These are phyloP conservation scores for Fabrea salina DNA, from an alignment of 169 alveolate species.

Conservation along the genomic window DNA sequence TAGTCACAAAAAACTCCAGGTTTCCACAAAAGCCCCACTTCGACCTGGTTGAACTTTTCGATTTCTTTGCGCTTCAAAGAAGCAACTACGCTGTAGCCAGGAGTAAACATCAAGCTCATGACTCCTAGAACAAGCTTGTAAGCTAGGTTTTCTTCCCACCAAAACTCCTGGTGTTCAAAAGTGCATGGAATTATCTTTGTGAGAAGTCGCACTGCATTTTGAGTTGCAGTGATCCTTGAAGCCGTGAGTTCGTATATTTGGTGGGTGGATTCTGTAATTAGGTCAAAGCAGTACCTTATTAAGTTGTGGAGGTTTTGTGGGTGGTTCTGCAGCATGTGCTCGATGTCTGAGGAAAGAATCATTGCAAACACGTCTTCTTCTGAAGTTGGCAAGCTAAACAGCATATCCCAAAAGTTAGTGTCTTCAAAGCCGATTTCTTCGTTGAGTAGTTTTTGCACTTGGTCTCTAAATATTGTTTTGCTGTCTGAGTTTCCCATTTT, in stretches of 20 bases:
- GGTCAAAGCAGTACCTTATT: neutral
- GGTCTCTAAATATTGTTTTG: slow-evolving; percentile 34
- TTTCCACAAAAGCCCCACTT: slow-evolving; percentile 8
- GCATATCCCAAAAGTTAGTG: slow-evolving; percentile 15
- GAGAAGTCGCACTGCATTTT: slow-evolving; percentile 2
- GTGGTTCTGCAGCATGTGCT: neutral
- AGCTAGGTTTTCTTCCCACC: slow-evolving; percentile 23
- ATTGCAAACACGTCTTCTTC: slow-evolving; percentile 8
- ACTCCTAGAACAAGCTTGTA: neutral
- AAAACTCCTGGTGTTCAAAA: neutral
- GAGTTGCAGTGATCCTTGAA: neutral
- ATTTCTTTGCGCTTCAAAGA: neutral
- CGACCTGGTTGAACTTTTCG: neutral
- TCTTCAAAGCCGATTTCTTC: slow-evolving; percentile 22
- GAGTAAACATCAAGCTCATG: neutral
- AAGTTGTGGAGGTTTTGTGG: neutral
- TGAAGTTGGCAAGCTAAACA: neutral
- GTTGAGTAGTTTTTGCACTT: slow-evolving; percentile 10
- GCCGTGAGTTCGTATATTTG: neutral
- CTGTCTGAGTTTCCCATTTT: slow-evolving; percentile 45
- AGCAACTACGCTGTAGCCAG: slow-evolving; percentile 3
- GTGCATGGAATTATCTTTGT: slow-evolving; percentile 24
- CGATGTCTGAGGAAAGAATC: slow-evolving; percentile 15
- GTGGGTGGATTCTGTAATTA: neutral
- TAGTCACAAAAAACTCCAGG: neutral